Percentiles rank a stretch among this genome's conserved stretches.
Conservation (phyloP, 768 basidiomycete species). For the Ramaria sp. region DNA sequence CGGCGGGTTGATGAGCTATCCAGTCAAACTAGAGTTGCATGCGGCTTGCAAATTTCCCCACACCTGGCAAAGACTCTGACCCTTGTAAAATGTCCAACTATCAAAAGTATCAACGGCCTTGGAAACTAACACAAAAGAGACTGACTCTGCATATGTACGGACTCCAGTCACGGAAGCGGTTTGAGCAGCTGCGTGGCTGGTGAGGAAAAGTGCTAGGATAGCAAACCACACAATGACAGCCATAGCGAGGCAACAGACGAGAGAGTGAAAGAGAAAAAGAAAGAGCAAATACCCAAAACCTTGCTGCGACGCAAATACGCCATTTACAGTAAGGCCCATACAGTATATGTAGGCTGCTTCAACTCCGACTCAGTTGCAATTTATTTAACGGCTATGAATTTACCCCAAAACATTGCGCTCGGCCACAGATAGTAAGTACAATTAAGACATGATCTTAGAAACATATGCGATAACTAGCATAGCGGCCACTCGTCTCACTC, state of each 20-base stretch:
- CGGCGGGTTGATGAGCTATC: no score
- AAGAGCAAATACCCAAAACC: no score
- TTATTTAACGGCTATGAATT: no score
- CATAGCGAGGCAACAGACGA: not conserved
- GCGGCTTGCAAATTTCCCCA: not conserved
- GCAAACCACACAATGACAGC: not conserved
- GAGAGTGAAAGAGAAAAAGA: not conserved
- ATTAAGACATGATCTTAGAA: constrained; percentile 19
- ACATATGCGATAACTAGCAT: constrained; percentile 87
- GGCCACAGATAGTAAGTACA: no score
- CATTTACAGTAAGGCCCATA: no score
- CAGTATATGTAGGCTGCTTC: not conserved
- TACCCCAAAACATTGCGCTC: no score
- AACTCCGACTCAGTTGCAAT: not conserved
- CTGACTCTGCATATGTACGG: not conserved
- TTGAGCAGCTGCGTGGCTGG: not conserved
- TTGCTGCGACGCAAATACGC: no score
- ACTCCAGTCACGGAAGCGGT: not conserved
- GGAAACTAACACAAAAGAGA: not conserved
- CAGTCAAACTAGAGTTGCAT: not conserved
- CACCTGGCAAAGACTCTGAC: not conserved
- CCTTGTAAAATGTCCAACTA: constrained; percentile 1
- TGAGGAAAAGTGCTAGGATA: not conserved
- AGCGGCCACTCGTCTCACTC: constrained; percentile 92
- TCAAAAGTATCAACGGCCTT: not conserved